phyloP scores from a whole-genome alignment of 805 yeast genomes.

The Candida vaughaniae region DNA sequence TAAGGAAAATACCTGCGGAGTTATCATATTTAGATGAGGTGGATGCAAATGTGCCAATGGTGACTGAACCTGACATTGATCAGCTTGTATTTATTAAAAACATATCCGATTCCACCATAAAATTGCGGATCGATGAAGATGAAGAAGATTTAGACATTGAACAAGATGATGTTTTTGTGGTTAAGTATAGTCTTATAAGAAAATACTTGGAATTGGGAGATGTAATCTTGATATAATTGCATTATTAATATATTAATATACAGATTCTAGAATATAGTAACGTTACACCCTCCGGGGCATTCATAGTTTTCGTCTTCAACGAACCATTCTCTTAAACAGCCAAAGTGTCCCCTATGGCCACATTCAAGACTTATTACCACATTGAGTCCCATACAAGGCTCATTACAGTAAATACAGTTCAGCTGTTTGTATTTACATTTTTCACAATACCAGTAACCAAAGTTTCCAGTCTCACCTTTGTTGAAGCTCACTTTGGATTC shows the following conservation, averaged over 20 bases:
- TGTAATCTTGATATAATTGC: conserved; percentile 31
- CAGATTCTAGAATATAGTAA: conserved; percentile 1
- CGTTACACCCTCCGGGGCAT: conserved; percentile 80
- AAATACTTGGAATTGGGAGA: conserved; percentile 37
- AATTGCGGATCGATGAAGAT: conserved; percentile 22
- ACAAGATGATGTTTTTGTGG: conserved; percentile 69
- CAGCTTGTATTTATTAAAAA: conserved; percentile 75
- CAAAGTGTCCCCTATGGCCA: conserved; percentile 86
- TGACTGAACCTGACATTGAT: conserved; percentile 72
- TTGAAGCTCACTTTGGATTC: conserved; percentile 40
- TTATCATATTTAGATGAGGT: conserved; percentile 72
- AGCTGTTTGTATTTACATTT: conserved; percentile 59
- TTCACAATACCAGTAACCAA: conserved; percentile 87
- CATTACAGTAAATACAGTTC: conserved; percentile 76
- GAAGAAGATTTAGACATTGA: conserved; percentile 56
- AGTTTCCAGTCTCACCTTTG: conserved; percentile 15
- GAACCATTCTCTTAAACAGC: conserved; percentile 79
- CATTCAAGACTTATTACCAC: conserved; percentile 60
- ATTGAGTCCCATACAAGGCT: conserved; percentile 70
- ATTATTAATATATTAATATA: neutral
- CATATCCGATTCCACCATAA: conserved; percentile 24
- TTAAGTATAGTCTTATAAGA: conserved; percentile 55
- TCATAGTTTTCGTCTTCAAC: conserved; percentile 57
- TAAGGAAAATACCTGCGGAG: conserved; percentile 63
- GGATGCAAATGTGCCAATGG: conserved; percentile 62